A percentile compares a stretch with the other conserved stretches of the same genome.
Evolutionary conservation across 164 flowering plant species (phyloP).

Genomic region (Macadamia tetraphylla): DNA sequence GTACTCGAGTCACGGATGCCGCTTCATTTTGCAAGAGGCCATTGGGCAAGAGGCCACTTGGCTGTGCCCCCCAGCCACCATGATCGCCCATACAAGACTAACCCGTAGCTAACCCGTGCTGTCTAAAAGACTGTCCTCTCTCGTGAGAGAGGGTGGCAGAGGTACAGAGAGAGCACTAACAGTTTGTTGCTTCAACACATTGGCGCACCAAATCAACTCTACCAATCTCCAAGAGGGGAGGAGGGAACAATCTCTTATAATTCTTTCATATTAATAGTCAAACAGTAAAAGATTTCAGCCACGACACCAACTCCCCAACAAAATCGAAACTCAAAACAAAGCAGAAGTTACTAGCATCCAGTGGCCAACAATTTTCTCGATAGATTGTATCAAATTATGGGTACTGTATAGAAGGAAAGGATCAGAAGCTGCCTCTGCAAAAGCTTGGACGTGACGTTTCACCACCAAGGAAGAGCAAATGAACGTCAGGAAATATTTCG

Average conservation of each 20-base stretch:
- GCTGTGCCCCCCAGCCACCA: constrained; percentile 78
- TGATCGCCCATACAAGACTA: constrained; percentile 77
- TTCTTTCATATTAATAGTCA: constrained; percentile 1
- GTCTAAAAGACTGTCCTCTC: constrained; percentile 4
- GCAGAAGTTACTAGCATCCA: too few relatives aligned
- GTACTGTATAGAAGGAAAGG: too few relatives aligned
- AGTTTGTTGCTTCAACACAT: neutral
- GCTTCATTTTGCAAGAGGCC: constrained; percentile 51
- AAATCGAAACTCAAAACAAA: neutral
- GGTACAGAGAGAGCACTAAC: neutral
- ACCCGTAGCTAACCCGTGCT: constrained; percentile 12
- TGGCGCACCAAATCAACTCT: neutral
- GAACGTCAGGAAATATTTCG: too few relatives aligned
- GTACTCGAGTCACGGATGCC: constrained; percentile 41
- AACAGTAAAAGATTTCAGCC: neutral
- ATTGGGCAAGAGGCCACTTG: constrained; percentile 36
- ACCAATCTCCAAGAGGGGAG: neutral
- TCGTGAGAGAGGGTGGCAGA: neutral
- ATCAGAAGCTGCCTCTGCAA: neutral
- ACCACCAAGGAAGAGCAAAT: too few relatives aligned
- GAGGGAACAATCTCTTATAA: neutral
- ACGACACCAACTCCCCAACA: neutral
- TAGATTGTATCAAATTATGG: too few relatives aligned
- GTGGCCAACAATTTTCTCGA: too few relatives aligned
- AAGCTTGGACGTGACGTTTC: neutral